Conservation (phyloP, 192 early-diverging fungal species). For the Rhizoclosmatium globosum region DNA sequence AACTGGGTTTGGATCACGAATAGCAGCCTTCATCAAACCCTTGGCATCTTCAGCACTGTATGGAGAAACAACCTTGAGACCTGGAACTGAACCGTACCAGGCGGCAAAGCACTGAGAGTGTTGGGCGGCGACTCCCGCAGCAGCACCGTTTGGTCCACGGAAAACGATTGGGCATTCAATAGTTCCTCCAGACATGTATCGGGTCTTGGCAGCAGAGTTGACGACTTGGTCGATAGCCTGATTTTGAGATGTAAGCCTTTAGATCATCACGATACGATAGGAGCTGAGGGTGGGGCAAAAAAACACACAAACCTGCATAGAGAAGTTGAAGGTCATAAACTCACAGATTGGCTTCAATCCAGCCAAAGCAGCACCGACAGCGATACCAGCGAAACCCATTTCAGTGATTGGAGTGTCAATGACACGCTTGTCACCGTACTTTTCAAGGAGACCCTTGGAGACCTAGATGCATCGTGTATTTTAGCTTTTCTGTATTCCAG, state of each 20-base stretch:
- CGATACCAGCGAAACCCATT: conserved; percentile 96
- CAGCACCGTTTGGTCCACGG: conserved; percentile 98
- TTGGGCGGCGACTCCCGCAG: conserved; percentile 96
- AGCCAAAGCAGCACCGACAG: conserved; percentile 91
- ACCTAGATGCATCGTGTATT: conserved; percentile 63
- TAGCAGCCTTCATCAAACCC: conserved; percentile 97
- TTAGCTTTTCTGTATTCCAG: no score
- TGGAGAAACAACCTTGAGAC: conserved; percentile 95
- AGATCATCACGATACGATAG: not conserved
- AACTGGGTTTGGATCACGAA: conserved; percentile 98
- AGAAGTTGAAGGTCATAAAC: conserved; percentile 99
- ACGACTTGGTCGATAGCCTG: conserved; percentile 98
- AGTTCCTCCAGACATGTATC: conserved; percentile 96
- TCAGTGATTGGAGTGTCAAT: conserved; percentile 99
- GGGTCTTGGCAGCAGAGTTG: conserved; percentile 98
- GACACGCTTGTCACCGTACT: conserved; percentile 95
- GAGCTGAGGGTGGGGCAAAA: no score
- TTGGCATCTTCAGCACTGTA: conserved; percentile 97
- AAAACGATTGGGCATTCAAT: conserved; percentile 94
- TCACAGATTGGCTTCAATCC: conserved; percentile 98
- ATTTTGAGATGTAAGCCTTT: not conserved
- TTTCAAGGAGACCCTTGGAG: conserved; percentile 95
- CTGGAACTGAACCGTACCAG: conserved; percentile 96
- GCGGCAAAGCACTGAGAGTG: conserved; percentile 99
- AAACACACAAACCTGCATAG: conserved; percentile 84